Evolutionary conservation across 2,329 filamentous ascomycete genomes (phyloP).

Genomic region (Ambrosiella xylebori): DNA sequence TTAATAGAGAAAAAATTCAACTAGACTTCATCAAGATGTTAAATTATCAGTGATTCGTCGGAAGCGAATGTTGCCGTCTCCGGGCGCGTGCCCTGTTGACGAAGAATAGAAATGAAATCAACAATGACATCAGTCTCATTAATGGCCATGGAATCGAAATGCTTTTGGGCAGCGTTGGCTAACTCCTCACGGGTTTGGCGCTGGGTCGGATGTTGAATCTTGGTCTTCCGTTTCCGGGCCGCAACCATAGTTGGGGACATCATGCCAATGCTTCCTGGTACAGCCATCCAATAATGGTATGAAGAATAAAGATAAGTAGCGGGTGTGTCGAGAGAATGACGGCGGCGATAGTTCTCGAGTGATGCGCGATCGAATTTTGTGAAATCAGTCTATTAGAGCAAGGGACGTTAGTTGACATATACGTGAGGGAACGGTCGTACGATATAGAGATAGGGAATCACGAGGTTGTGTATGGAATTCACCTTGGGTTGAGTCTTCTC

Average conservation of each 20-base stretch:
- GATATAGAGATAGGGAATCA: neutral
- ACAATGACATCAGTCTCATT: conserved; percentile 73
- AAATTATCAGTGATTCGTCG: conserved; percentile 10
- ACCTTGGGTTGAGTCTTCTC: conserved; percentile 11
- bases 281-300: conserved; percentile 43
- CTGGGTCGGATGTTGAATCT: conserved; percentile 39
- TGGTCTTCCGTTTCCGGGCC: conserved; percentile 33
- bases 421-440: neutral
- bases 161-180: conserved; percentile 55
- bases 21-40: neutral
- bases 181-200: conserved; percentile 46
- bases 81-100: conserved; percentile 16
- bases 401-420: conserved; percentile 3
- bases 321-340: conserved; percentile 54
- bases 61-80: conserved; percentile 4
- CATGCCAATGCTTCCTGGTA: conserved; percentile 46
- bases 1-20: neutral
- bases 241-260: conserved; percentile 56
- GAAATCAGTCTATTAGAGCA: conserved; percentile 40
- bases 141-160: conserved; percentile 66
- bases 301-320: conserved; percentile 45
- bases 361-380: conserved; percentile 46
- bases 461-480: conserved; percentile 1
- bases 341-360: conserved; percentile 58
- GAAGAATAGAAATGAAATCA: conserved; percentile 56